Conservation (phyloP, 129 eudicot genomes). For the Scalesia atractyloides region DNA sequence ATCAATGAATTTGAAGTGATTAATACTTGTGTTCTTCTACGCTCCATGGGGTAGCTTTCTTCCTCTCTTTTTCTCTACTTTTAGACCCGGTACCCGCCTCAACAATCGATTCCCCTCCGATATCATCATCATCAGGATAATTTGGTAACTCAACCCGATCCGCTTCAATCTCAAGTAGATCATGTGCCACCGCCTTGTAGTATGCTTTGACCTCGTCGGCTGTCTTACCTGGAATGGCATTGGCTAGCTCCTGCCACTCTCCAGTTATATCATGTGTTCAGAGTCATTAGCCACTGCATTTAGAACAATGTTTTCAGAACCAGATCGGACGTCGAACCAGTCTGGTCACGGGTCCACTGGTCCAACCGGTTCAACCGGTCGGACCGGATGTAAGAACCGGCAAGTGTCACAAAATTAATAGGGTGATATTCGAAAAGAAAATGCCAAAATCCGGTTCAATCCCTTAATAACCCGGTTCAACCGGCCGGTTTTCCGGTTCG, state of each 20-base stretch:
- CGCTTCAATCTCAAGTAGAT: constrained; percentile 53
- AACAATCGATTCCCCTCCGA: neutral
- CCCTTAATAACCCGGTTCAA: too few relatives aligned
- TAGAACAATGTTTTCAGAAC: too few relatives aligned
- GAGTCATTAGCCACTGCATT: constrained; percentile 44
- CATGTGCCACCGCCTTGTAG: constrained; percentile 46
- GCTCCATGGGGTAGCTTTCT: constrained; percentile 75
- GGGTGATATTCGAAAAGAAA: too few relatives aligned
- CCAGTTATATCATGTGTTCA: constrained; percentile 23
- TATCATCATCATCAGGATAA: constrained; percentile 39
- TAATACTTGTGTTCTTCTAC: constrained; percentile 72
- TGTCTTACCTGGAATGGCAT: constrained; percentile 49
- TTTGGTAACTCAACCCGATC: constrained; percentile 53
- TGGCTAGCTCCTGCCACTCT: constrained; percentile 65
- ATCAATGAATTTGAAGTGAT: too few relatives aligned
- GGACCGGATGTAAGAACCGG: too few relatives aligned
- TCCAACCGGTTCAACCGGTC: too few relatives aligned
- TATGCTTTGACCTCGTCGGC: constrained; percentile 45
- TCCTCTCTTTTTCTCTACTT: constrained; percentile 49
- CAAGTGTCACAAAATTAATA: too few relatives aligned
- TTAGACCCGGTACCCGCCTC: constrained; percentile 27
- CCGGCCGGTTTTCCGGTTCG: too few relatives aligned
- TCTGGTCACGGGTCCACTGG: too few relatives aligned
- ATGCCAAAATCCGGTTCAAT: too few relatives aligned
- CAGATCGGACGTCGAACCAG: too few relatives aligned